phyloP scores from a whole-genome alignment of 2,329 filamentous ascomycete species.

The Byssochlamys sp. region DNA sequence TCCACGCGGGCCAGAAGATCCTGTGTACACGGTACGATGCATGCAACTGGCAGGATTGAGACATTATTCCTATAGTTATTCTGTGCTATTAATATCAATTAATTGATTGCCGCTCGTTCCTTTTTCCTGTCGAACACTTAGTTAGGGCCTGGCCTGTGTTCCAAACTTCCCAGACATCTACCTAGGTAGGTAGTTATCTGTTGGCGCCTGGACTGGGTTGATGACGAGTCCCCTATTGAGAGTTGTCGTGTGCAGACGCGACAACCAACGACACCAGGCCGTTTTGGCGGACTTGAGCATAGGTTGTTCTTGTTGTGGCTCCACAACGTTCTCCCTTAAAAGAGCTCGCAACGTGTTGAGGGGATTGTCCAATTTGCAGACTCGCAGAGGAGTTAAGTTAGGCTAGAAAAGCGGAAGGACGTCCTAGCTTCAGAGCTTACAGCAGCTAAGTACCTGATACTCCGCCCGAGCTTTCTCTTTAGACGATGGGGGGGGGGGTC shows the following conservation, averaged over 20 bases:
- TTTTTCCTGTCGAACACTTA: not conserved
- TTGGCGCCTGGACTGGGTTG: not conserved
- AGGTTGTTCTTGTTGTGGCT: not conserved
- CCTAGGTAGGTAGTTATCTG: not conserved
- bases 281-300: not conserved
- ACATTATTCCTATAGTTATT: not conserved
- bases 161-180: too few species aligned
- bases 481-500: not conserved
- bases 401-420: not conserved
- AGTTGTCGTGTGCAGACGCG: not conserved
- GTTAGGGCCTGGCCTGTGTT: not conserved
- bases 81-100: too few species aligned
- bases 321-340: not conserved
- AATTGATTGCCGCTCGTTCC: not conserved
- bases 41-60: not conserved
- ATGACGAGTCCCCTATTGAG: not conserved
- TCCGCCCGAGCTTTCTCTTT: not conserved
- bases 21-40: not conserved
- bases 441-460: not conserved
- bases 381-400: not conserved
- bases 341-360: not conserved
- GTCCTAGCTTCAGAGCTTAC: not conserved
- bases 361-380: not conserved
- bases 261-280: not conserved
- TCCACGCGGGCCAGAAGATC: not conserved